Conservation (phyloP, 345 rosid species). For the Syzygium aromaticum region DNA sequence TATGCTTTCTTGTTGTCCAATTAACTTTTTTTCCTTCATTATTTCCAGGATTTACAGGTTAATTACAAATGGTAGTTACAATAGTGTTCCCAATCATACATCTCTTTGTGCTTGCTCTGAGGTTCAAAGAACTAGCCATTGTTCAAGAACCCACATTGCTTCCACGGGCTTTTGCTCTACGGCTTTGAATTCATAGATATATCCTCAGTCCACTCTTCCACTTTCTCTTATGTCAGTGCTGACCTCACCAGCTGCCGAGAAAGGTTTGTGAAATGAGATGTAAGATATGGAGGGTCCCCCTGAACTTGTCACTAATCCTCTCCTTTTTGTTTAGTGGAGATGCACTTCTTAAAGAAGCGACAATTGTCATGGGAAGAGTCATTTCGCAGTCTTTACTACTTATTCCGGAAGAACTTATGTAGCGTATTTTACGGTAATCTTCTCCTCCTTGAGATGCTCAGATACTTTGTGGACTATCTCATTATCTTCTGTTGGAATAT, state of each 20-base stretch:
- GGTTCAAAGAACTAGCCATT: too few relatives aligned
- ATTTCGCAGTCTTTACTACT: slow-evolving; percentile 74
- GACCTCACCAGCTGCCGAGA: slow-evolving; percentile 42
- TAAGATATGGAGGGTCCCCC: neutral
- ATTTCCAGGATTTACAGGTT: too few relatives aligned
- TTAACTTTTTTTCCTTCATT: too few relatives aligned
- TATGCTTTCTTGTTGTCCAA: too few relatives aligned
- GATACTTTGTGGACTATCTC: neutral
- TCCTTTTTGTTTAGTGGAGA: slow-evolving; percentile 35
- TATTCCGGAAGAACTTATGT: slow-evolving; percentile 69
- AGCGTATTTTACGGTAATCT: slow-evolving; percentile 72
- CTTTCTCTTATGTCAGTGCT: slow-evolving; percentile 58
- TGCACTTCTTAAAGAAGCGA: slow-evolving; percentile 63
- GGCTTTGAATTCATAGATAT: too few relatives aligned
- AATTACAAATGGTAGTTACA: too few relatives aligned
- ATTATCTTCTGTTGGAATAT: neutral
- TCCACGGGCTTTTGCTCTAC: too few relatives aligned
- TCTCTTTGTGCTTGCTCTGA: too few relatives aligned
- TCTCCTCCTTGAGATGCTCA: neutral
- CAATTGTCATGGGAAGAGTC: slow-evolving; percentile 82
- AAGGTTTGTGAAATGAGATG: slow-evolving; percentile 42
- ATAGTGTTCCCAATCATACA: too few relatives aligned
- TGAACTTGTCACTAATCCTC: neutral
- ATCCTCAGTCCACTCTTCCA: slow-evolving; percentile 83
- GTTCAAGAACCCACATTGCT: too few relatives aligned